Percentiles rank a stretch among this genome's conserved stretches.
These are phyloP conservation scores for Coemansia sp. DNA, from an alignment of 192 early-diverging fungal genomes.

Conservation along the genomic window DNA sequence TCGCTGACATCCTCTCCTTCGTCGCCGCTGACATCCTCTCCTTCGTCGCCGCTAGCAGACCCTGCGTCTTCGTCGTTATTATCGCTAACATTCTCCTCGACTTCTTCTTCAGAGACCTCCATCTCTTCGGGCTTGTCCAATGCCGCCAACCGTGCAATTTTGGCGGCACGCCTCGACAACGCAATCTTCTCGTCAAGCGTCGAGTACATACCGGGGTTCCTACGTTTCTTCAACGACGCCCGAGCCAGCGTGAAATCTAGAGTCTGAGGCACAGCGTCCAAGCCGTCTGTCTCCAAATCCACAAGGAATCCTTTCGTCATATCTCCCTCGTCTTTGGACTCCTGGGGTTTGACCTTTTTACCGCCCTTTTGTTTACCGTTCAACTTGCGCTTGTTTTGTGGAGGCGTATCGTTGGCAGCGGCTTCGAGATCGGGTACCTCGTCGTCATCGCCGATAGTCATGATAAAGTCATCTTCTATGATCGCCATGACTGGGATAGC, in stretches of 20 bases:
- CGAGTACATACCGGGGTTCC: constrained; percentile 44
- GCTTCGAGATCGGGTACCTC: constrained; percentile 60
- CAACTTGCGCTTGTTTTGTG: constrained; percentile 16
- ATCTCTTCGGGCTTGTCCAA: background rate
- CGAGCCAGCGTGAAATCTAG: constrained; percentile 85
- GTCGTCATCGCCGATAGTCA: constrained; percentile 72
- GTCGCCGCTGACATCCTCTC: constrained; percentile 13
- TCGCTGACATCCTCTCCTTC: background rate
- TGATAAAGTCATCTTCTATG: constrained; percentile 63
- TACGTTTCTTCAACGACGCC: constrained; percentile 67
- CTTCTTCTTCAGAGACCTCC: constrained; percentile 23
- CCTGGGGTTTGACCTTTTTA: constrained; percentile 36
- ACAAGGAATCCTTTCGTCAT: background rate
- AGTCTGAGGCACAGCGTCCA: constrained; percentile 60
- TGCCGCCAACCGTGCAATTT: background rate
- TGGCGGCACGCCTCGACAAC: constrained; percentile 20
- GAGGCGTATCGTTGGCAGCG: constrained; percentile 23
- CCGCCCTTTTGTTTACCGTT: constrained; percentile 16
- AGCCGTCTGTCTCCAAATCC: constrained; percentile 64
- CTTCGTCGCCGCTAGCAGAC: constrained; percentile 51
- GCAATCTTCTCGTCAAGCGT: constrained; percentile 56
- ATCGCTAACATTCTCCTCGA: constrained; percentile 6
- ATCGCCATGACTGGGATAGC: constrained; percentile 11
- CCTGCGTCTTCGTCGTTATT: constrained; percentile 42
- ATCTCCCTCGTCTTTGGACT: constrained; percentile 8